Conservation (phyloP, 1,284 basidiomycete species). For the Kalmanozyma brasiliensis region DNA sequence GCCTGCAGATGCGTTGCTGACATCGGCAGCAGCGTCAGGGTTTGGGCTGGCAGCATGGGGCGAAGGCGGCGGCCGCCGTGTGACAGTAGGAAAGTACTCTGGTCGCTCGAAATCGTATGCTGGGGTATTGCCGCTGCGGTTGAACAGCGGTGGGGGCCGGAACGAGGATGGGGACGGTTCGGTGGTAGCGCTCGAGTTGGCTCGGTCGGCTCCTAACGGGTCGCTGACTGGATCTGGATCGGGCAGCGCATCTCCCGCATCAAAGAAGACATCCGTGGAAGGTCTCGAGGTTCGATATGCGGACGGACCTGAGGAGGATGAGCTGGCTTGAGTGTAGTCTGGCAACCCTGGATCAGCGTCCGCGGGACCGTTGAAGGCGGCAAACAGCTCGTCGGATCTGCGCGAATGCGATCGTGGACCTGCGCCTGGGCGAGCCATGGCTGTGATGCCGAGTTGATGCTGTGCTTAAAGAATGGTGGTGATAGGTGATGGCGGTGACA, state of each 20-base stretch:
- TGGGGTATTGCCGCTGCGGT: slow-evolving; percentile 9
- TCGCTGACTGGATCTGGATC: slow-evolving; percentile 23
- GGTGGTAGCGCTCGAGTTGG: slow-evolving; percentile 17
- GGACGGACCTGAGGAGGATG: slow-evolving; percentile 4
- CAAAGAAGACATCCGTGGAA: slow-evolving; percentile 56
- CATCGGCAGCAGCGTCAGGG: slow-evolving; percentile 6
- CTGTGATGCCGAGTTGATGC: not conserved
- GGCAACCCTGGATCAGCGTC: slow-evolving; percentile 29
- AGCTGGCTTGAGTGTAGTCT: slow-evolving; percentile 29
- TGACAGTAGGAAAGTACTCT: slow-evolving; percentile 51
- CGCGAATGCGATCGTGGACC: slow-evolving; percentile 20
- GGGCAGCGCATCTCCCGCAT: slow-evolving; percentile 56
- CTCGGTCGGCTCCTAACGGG: slow-evolving; percentile 43
- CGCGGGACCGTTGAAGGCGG: slow-evolving; percentile 35
- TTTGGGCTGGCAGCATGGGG: slow-evolving; percentile 24
- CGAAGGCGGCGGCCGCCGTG: slow-evolving; percentile 23
- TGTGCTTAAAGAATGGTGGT: not conserved
- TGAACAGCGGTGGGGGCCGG: slow-evolving; percentile 10
- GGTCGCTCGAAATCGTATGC: slow-evolving; percentile 60
- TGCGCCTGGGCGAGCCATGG: slow-evolving; percentile 36
- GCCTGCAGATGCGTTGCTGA: not conserved
- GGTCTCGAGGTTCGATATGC: slow-evolving; percentile 4
- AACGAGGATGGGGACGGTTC: slow-evolving; percentile 3
- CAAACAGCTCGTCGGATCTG: slow-evolving; percentile 39
- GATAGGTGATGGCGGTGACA: slow-evolving; percentile 1